These are phyloP conservation scores for Pseudogymnoascus sp. DNA, from an alignment of 2,329 filamentous ascomycete species.

Conservation along the genomic window DNA sequence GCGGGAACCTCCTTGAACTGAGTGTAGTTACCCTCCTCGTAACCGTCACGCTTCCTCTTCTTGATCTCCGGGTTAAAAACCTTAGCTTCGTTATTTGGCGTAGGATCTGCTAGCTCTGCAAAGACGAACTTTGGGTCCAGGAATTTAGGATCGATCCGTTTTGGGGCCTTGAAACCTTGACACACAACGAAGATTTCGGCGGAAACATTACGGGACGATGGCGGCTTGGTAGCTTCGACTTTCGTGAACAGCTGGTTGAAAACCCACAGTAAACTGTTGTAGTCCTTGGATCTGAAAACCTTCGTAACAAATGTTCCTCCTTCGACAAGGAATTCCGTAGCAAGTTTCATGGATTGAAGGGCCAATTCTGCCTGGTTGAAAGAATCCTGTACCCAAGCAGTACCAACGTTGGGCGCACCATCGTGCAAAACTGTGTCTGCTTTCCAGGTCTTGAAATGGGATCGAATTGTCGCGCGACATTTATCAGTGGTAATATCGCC, in stretches of 20 bases:
- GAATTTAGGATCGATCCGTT: conserved; percentile 85
- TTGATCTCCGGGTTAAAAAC: conserved; percentile 97
- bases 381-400: conserved; percentile 95
- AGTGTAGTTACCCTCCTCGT: conserved; percentile 90
- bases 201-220: conserved; percentile 89
- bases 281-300: conserved; percentile 94
- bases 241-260: conserved; percentile 94
- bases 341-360: conserved; percentile 83
- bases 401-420: conserved; percentile 95
- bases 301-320: conserved; percentile 95
- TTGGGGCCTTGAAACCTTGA: conserved; percentile 89
- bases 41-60: conserved; percentile 95
- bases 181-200: conserved; percentile 99
- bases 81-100: conserved; percentile 93
- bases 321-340: conserved; percentile 83
- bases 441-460: conserved; percentile 92
- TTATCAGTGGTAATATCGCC: conserved; percentile 98
- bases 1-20: conserved; percentile 86
- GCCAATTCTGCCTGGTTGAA: conserved; percentile 95
- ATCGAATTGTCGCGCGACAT: conserved; percentile 80
- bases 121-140: conserved; percentile 86
- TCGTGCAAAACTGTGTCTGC: conserved; percentile 94
- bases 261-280: conserved; percentile 92
- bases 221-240: conserved; percentile 95
- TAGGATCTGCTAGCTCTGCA: conserved; percentile 76